These are phyloP conservation scores for Wickerhamomyces kurtzmanii DNA, from an alignment of 805 yeast genomes.

Conservation along the genomic window DNA sequence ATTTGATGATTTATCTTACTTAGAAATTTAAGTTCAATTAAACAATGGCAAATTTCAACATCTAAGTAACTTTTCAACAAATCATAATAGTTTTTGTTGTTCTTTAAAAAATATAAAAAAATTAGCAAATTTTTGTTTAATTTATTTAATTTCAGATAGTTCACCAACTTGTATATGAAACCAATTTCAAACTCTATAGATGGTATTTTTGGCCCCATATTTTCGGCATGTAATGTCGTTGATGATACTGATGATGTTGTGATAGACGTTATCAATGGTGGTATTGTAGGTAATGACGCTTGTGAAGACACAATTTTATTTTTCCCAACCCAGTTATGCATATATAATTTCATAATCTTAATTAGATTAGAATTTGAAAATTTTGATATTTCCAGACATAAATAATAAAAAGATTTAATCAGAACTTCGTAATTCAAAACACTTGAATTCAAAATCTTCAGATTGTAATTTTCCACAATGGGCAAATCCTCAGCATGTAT, in stretches of 20 bases:
- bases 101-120: too few species aligned
- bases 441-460: background rate
- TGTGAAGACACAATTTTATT: conserved; percentile 7
- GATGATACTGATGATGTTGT: too few species aligned
- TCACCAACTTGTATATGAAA: conserved; percentile 9
- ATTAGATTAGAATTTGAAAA: conserved; percentile 20
- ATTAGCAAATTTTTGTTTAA: conserved; percentile 8
- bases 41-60: background rate
- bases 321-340: conserved; percentile 19
- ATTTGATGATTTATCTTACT: conserved; percentile 1
- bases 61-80: conserved; percentile 6
- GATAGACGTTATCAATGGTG: too few species aligned
- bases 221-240: too few species aligned
- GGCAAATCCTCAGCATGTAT: conserved; percentile 8
- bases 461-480: conserved; percentile 4
- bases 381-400: conserved; percentile 22
- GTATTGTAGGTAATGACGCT: too few species aligned
- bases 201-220: too few species aligned
- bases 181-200: conserved; percentile 10
- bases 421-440: conserved; percentile 14
- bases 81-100: conserved; percentile 4
- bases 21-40: conserved; percentile 5
- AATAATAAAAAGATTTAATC: conserved; percentile 21
- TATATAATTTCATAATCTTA: conserved; percentile 20
- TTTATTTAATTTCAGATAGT: conserved; percentile 12